Conservation (phyloP, 2,329 filamentous ascomycete species). For the Cadophora sp. region DNA sequence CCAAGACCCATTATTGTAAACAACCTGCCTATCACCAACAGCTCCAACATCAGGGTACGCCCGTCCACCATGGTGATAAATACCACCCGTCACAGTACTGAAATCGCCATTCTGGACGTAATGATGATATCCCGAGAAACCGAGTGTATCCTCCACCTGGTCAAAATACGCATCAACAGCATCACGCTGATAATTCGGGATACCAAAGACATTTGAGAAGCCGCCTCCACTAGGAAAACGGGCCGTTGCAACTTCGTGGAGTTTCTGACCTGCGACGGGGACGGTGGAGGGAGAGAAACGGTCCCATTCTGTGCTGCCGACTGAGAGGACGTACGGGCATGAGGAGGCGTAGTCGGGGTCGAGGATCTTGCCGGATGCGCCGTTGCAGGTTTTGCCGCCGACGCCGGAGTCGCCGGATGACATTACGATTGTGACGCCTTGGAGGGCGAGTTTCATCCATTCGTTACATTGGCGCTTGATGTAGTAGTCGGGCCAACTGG, state of each 20-base stretch:
- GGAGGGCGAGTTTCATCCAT: conserved; percentile 58
- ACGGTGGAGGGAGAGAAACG: conserved; percentile 36
- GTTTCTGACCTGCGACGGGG: conserved; percentile 35
- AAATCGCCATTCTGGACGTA: conserved; percentile 44
- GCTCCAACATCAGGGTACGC: conserved; percentile 53
- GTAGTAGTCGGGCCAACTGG: conserved; percentile 58
- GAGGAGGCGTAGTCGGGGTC: conserved; percentile 54
- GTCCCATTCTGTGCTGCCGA: conserved; percentile 47
- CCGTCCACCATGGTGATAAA: conserved; percentile 51
- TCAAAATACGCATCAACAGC: conserved; percentile 50
- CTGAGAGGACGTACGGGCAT: conserved; percentile 58
- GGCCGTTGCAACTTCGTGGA: conserved; percentile 39
- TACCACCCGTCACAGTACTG: conserved; percentile 39
- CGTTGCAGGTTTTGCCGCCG: conserved; percentile 47
- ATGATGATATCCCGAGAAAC: conserved; percentile 45
- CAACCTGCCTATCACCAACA: conserved; percentile 43
- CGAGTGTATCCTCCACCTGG: conserved; percentile 42
- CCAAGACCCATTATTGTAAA: conserved; percentile 40
- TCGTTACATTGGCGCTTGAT: conserved; percentile 57
- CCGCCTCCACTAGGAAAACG: conserved; percentile 49
- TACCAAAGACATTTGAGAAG: conserved; percentile 51
- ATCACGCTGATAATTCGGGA: conserved; percentile 49
- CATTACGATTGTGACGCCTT: conserved; percentile 54
- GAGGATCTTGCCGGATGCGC: conserved; percentile 52
- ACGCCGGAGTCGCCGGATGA: conserved; percentile 56